Base-by-base conservation (phyloP, 768 basidiomycete genomes). In the Suillus tomentosus region DNA sequence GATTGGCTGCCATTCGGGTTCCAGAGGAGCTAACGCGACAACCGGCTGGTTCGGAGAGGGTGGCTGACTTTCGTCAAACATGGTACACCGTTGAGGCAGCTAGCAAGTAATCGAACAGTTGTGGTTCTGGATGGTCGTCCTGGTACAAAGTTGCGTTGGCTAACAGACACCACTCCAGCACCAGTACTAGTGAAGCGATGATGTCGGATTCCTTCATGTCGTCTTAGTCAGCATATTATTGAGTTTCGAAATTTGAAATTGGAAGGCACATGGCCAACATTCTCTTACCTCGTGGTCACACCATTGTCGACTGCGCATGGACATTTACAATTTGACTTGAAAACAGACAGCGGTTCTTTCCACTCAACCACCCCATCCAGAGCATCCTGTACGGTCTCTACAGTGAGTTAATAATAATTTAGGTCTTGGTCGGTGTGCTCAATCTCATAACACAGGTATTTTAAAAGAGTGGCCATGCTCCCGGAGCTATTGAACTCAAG, bases 1-100 rank as follows among this genome's bases (percentile, higher is more conserved):
- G 65, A 95, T 92, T 1, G 92, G 88, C 61, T 84, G 89, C 92
- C 92, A 94, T 63, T 86, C 78, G 2, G 70, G 71, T 5, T 71
- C 72, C 1, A 61, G 24, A 17, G 69, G 70, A 31, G 67, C 65
- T 6, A 77, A 59, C 1, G 76, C 66, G 19, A 76, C 67, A 34
- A 77, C 65, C n/a, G 76, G 76, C 39, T 69, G 68, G 61, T 67
- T 69, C 31, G 76, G 74, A 11, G 77, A 76, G 15, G 77, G 68
- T 48, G 77, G 71, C 58, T 69, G 61, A 53, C 70, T 73, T 55
- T 78, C 75, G 36, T 76, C 72, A 62, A 67, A 67, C 76, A 76
- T 77, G 47, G 54, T 40, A 37, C 27, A 48, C 19, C 19, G 19
- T 11, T 55, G 34, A 36, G 11, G 13, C n/a, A n/a, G n/a, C 19